These are phyloP conservation scores for Bipolaris gigantea DNA, from an alignment of 2,329 filamentous ascomycete genomes.

Conservation along the genomic window DNA sequence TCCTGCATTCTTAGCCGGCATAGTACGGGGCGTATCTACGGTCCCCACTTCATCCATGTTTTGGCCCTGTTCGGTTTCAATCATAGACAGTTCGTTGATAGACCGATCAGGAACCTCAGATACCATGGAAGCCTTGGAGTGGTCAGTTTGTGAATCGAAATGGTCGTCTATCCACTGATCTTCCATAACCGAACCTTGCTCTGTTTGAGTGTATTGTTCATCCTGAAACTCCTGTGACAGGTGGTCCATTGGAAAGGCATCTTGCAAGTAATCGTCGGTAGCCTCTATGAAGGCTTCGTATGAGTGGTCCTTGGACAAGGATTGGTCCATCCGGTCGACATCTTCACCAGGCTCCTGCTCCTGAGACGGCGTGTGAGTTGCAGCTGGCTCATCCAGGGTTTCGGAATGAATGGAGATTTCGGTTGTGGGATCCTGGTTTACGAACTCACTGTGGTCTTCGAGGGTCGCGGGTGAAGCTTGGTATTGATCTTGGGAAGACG, in stretches of 20 bases:
- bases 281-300: conserved; percentile 10
- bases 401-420: not conserved
- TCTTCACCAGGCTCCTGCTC: not conserved
- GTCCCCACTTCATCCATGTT: conserved; percentile 25
- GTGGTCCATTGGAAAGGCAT: conserved; percentile 5
- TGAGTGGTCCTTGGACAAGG: not conserved
- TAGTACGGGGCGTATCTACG: conserved; percentile 26
- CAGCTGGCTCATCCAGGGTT: not conserved
- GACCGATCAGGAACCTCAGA: not conserved
- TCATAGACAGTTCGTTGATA: conserved; percentile 17
- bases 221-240: not conserved
- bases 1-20: conserved; percentile 36
- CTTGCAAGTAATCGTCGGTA: conserved; percentile 11
- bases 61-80: conserved; percentile 24
- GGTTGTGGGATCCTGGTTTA: conserved; percentile 12
- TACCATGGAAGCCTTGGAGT: conserved; percentile 3
- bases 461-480: not conserved
- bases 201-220: conserved; percentile 3
- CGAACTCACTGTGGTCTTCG: conserved; percentile 15
- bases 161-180: conserved; percentile 38
- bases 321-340: not conserved
- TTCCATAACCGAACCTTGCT: conserved; percentile 27
- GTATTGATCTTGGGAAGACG: not conserved
- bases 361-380: conserved; percentile 9
- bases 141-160: conserved; percentile 7